Conservation (phyloP, 2,329 filamentous ascomycete species). For the Colletotrichum agaves region DNA sequence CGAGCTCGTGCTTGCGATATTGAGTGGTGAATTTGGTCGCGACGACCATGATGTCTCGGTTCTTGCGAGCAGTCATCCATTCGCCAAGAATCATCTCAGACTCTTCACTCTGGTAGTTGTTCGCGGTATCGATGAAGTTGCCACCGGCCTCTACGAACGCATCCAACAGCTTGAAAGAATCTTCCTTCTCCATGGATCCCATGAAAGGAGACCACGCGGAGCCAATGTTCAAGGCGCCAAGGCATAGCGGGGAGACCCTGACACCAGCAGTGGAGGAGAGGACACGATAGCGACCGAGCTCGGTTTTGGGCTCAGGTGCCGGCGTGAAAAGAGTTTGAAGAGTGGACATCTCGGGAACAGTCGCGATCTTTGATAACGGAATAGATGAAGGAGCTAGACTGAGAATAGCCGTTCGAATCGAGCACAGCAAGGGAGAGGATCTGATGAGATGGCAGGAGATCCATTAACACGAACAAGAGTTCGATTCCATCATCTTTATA, state of each 20-base stretch:
- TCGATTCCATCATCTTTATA: slow-evolving; percentile 17
- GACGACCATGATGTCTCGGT: slow-evolving; percentile 64
- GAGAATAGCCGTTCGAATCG: not conserved
- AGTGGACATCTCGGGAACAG: slow-evolving; percentile 14
- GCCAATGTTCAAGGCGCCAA: slow-evolving; percentile 66
- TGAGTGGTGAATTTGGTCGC: slow-evolving; percentile 67
- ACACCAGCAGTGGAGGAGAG: slow-evolving; percentile 61
- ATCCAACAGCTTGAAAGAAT: slow-evolving; percentile 67
- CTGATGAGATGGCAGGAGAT: not conserved
- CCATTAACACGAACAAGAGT: not conserved
- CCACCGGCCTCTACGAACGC: slow-evolving; percentile 67
- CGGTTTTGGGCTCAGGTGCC: slow-evolving; percentile 54
- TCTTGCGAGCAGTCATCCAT: slow-evolving; percentile 61
- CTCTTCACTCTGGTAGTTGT: slow-evolving; percentile 67
- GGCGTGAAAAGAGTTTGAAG: slow-evolving; percentile 39
- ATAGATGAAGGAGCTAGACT: not conserved
- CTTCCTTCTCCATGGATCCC: slow-evolving; percentile 65
- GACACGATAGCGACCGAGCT: slow-evolving; percentile 63
- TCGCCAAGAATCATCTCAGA: slow-evolving; percentile 68
- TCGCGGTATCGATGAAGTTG: slow-evolving; percentile 76
- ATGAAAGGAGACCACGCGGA: slow-evolving; percentile 56
- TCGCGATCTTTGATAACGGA: not conserved
- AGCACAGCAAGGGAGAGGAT: not conserved
- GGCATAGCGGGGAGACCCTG: slow-evolving; percentile 62
- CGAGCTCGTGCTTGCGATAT: slow-evolving; percentile 52